A percentile compares a stretch with the other conserved stretches of the same genome.
Conservation (phyloP, 768 basidiomycete species). For the Boletus vermiculosoides region DNA sequence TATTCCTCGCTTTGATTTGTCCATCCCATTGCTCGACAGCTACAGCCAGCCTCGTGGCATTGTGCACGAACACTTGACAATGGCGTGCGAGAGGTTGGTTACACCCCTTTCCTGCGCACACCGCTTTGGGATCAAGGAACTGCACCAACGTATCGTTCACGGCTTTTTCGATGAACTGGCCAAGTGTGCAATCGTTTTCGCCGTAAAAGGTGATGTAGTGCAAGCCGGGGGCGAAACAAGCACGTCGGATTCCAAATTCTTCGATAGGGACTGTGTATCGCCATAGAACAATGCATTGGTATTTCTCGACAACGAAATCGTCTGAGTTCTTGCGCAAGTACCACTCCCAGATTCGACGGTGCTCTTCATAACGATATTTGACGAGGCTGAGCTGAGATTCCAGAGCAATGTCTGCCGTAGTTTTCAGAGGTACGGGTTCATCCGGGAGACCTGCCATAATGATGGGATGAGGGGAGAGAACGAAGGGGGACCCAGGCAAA, state of each 20-base stretch:
- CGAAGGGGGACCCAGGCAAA: conserved; percentile 30
- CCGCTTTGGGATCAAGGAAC: conserved; percentile 68
- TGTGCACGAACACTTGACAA: conserved; percentile 89
- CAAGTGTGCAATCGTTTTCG: conserved; percentile 88
- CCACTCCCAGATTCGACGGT: conserved; percentile 93
- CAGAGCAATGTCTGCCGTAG: conserved; percentile 64
- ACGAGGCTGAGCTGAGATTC: conserved; percentile 71
- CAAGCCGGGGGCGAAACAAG: conserved; percentile 75
- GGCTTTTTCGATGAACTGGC: conserved; percentile 86
- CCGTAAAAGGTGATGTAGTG: conserved; percentile 86
- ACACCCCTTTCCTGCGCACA: conserved; percentile 84
- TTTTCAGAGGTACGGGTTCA: conserved; percentile 50
- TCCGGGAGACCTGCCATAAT: conserved; percentile 32
- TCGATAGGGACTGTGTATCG: conserved; percentile 76
- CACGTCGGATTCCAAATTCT: conserved; percentile 63
- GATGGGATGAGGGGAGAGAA: conserved; percentile 33
- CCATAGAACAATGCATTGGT: conserved; percentile 82
- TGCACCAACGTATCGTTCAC: conserved; percentile 67
- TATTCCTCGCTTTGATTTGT: conserved; percentile 59
- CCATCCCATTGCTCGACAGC: conserved; percentile 89
- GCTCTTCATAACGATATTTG: conserved; percentile 82
- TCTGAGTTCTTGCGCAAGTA: conserved; percentile 83
- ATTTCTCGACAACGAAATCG: conserved; percentile 88
- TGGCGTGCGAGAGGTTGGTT: conserved; percentile 79
- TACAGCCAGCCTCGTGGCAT: conserved; percentile 76